These are phyloP conservation scores for Candida wancherniae DNA, from an alignment of 805 yeast species.

Conservation along the genomic window DNA sequence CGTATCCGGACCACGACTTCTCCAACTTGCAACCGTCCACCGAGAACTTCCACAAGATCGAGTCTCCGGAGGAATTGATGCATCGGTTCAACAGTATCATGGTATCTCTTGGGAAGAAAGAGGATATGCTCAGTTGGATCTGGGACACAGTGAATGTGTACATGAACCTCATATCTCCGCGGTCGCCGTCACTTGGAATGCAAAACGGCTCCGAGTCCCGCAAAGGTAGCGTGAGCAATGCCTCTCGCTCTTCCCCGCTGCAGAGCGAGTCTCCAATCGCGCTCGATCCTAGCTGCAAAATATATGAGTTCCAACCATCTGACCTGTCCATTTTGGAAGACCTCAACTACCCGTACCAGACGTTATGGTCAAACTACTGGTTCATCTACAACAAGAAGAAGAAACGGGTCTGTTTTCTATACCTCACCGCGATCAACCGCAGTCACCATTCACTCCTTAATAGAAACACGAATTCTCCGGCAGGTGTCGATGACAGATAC, in stretches of 20 bases:
- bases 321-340: conserved; percentile 63
- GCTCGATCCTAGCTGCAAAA: conserved; percentile 37
- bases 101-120: conserved; percentile 43
- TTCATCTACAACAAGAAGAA: conserved; percentile 86
- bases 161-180: conserved; percentile 55
- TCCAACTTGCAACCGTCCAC: conserved; percentile 81
- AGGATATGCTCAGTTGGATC: conserved; percentile 52
- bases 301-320: conserved; percentile 59
- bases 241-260: no score
- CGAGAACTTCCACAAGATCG: conserved; percentile 38
- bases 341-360: conserved; percentile 40
- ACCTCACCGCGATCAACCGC: conserved; percentile 50
- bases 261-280: conserved; percentile 11
- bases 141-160: conserved; percentile 88
- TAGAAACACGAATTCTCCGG: conserved; percentile 11
- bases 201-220: conserved; percentile 21
- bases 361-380: conserved; percentile 78
- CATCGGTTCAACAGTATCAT: conserved; percentile 74
- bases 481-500: conserved; percentile 12
- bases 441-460: conserved; percentile 28
- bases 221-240: conserved; percentile 22
- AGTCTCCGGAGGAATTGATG: conserved; percentile 43
- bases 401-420: conserved; percentile 85
- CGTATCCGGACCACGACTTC: conserved; percentile 96
- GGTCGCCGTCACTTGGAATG: conserved; percentile 21